phyloP scores from a whole-genome alignment of 441 rosid species.

The Pelargonium cotyledonis region DNA sequence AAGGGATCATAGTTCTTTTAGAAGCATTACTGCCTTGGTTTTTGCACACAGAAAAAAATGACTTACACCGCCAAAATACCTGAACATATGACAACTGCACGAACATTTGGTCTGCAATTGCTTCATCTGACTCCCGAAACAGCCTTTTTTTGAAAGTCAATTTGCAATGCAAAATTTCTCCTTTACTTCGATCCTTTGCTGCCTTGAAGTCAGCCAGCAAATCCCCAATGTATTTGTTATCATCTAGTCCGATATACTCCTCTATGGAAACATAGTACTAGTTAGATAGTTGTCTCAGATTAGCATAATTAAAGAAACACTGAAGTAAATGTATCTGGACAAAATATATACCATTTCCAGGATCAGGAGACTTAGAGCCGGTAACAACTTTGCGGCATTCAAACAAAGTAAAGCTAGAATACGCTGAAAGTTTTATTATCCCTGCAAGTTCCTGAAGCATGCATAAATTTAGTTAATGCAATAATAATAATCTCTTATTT shows the following conservation, averaged over 20 bases:
- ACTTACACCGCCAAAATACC: constrained; percentile 33
- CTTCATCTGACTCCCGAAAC: constrained; percentile 98
- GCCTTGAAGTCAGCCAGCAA: constrained; percentile 87
- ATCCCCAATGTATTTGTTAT: constrained; percentile 93
- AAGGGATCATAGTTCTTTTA: neutral
- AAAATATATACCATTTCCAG: constrained; percentile 64
- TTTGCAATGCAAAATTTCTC: constrained; percentile 92
- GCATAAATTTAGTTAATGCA: constrained; percentile 11
- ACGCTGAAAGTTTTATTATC: constrained; percentile 79
- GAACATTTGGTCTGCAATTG: constrained; percentile 87
- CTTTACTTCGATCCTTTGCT: constrained; percentile 87
- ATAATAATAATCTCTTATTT: neutral
- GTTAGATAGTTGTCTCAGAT: constrained; percentile 23
- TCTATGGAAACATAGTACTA: constrained; percentile 38
- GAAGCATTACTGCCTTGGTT: neutral
- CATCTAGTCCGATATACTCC: constrained; percentile 94
- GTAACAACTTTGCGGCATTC: constrained; percentile 92
- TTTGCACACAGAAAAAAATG: neutral
- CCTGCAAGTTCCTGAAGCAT: constrained; percentile 86
- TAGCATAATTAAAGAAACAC: constrained; percentile 13
- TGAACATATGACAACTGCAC: constrained; percentile 94
- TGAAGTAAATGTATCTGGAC: constrained; percentile 12
- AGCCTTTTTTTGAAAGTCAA: constrained; percentile 80
- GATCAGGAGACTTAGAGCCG: constrained; percentile 83
- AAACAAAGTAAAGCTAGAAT: constrained; percentile 89